A percentile compares a stretch with the other conserved stretches of the same genome.
Evolutionary conservation across 169 alveolate genomes (phyloP).

Genomic region (Plasmodium gonderi): DNA sequence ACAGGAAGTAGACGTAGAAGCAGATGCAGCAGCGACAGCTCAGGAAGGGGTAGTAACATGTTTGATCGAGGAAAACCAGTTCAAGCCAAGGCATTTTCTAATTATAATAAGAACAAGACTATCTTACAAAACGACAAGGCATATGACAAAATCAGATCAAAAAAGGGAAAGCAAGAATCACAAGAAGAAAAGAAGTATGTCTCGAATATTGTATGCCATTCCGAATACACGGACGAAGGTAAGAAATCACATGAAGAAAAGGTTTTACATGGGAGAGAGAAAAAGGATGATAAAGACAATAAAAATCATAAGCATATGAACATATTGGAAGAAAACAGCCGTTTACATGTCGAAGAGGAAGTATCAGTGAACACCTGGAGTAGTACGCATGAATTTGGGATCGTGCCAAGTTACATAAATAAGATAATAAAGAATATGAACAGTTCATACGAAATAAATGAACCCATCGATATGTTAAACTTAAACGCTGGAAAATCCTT

Average conservation of each 20-base stretch:
- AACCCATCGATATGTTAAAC: constrained; percentile 38
- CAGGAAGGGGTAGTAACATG: too few relatives aligned
- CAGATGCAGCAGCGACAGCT: not conserved
- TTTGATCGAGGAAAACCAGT: not conserved
- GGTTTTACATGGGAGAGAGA: not conserved
- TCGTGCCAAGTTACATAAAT: constrained; percentile 19
- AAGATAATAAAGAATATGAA: constrained; percentile 68
- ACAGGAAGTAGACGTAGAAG: not conserved
- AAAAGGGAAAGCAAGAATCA: not conserved
- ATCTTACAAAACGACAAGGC: too few relatives aligned
- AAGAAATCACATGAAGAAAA: not conserved
- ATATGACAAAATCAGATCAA: not conserved
- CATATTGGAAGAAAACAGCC: not conserved
- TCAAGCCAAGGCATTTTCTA: too few relatives aligned
- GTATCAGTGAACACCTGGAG: not conserved
- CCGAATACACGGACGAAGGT: not conserved
- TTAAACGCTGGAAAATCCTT: constrained; percentile 41
- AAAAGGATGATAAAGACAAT: too few relatives aligned
- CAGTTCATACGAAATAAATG: constrained; percentile 59
- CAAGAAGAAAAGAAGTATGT: not conserved
- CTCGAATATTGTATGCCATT: too few relatives aligned
- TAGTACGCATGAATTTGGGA: not conserved
- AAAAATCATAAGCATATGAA: too few relatives aligned
- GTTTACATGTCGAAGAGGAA: not conserved
- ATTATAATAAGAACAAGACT: too few relatives aligned